Base-by-base conservation (phyloP, 768 basidiomycete species). In the Coprinopsis strossmayeri region DNA sequence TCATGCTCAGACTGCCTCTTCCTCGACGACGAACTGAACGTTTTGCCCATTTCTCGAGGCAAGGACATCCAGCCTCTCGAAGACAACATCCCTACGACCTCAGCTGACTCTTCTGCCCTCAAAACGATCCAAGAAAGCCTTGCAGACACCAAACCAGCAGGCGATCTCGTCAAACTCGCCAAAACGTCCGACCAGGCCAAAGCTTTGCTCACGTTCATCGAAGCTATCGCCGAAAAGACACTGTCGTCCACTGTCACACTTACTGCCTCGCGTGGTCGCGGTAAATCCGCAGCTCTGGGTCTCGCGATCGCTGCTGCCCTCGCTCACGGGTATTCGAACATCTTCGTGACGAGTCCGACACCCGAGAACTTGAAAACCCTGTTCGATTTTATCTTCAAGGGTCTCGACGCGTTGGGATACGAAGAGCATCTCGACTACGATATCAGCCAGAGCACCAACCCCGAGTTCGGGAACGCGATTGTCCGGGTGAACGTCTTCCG, bases 371-470 rank as follows among this genome's bases (percentile, higher is more conserved):
- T 99, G 69, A 94, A 88, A 70, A 98, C 95, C 0, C 63, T 98
- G n/a, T 99, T 97, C 59, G 92, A 97, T 50, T 98, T 99, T 63
- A 77, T 97, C 23, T 96, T 96, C 76, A 95, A 96, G 62, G 96
- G 95, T 1, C 70, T 99, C 70, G 95, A 98, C 61, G 87, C 78
- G 2, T 68, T 98, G 28, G 93, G 92, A 1, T 99, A 94, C 60
- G 93, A 98, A 65, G 96, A 98, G 62, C 95, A 97, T 67, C 74
- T 96, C 43, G 95, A 98, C 59, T 99, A 98, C 55, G 96, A 98
- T 59, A 91, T 98, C 52, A 81, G 87, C 28, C 91, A 95, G 64
- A 92, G 89, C 53, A 91, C 88, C n/a, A 91, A 91, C 62, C 84
- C 91, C 0, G 94, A 96, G 47, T 90, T 92, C 59, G 89, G 88